Percentiles rank a stretch among this genome's conserved stretches.
Evolutionary conservation across 805 yeast genomes (phyloP).

Genomic region (Wickerhamiella galacta): DNA sequence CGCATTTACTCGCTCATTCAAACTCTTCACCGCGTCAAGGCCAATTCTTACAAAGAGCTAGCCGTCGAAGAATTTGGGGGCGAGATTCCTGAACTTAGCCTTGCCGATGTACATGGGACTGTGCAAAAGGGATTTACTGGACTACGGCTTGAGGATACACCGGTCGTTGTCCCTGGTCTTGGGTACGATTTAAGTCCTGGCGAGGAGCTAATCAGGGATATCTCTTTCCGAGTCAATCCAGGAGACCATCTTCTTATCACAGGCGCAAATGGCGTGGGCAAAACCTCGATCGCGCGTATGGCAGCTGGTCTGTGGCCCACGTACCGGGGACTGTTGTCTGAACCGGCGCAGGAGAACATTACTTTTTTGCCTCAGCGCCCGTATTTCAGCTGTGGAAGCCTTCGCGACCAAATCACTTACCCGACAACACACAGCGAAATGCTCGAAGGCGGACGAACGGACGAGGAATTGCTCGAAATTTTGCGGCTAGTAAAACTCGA

Average conservation of each 20-base stretch:
- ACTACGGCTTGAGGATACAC: constrained; percentile 66
- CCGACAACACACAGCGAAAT: constrained; percentile 68
- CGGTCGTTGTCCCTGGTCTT: constrained; percentile 54
- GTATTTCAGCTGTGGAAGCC: constrained; percentile 62
- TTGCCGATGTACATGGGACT: constrained; percentile 56
- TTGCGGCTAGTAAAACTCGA: constrained; percentile 65
- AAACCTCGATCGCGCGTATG: constrained; percentile 68
- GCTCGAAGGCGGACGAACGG: constrained; percentile 53
- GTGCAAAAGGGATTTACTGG: constrained; percentile 63
- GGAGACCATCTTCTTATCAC: constrained; percentile 61
- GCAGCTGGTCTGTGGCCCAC: constrained; percentile 88
- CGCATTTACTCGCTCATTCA: constrained; percentile 61
- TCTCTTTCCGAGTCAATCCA: constrained; percentile 43
- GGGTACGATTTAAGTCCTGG: constrained; percentile 26
- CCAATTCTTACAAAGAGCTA: constrained; percentile 22
- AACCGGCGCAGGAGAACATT: constrained; percentile 39
- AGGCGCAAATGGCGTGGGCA: constrained; percentile 84
- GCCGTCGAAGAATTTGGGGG: constrained; percentile 3
- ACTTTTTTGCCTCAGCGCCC: constrained; percentile 75
- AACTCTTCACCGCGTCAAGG: constrained; percentile 71
- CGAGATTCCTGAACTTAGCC: constrained; percentile 13
- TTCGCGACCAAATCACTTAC: constrained; percentile 81
- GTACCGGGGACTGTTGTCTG: constrained; percentile 67
- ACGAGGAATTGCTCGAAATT: constrained; percentile 48
- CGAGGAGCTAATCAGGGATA: constrained; percentile 39